Conservation (phyloP, 768 basidiomycete species). For the Psilocybe cubensis region DNA sequence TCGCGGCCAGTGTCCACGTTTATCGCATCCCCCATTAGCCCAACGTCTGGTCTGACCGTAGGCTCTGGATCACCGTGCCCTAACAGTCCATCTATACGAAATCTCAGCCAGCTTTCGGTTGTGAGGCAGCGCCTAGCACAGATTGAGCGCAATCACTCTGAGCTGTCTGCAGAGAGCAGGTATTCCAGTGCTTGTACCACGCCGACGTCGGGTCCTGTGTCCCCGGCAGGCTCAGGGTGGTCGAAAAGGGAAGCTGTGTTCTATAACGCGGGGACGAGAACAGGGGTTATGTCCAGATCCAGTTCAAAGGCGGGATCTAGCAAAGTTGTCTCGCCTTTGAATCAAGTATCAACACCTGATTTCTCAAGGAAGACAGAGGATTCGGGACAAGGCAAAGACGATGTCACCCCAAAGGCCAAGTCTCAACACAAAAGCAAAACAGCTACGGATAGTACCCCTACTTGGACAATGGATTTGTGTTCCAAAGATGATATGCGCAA, state of each 20-base stretch:
- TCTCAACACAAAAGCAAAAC: neutral
- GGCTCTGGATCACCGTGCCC: neutral
- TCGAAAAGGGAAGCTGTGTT: conserved; percentile 18
- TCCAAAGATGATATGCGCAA: conserved; percentile 21
- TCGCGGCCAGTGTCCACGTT: conserved; percentile 17
- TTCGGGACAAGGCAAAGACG: neutral
- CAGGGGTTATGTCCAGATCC: neutral
- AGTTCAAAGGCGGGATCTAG: neutral
- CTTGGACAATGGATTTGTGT: neutral
- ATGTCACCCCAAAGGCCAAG: neutral
- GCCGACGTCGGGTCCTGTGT: conserved; percentile 14
- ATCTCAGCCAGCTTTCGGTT: conserved; percentile 62
- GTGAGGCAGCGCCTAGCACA: conserved; percentile 70
- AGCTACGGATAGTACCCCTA: neutral
- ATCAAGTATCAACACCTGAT: neutral
- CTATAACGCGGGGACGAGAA: conserved; percentile 1
- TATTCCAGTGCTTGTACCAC: conserved; percentile 3
- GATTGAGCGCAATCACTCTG: conserved; percentile 45
- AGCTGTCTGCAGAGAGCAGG: conserved; percentile 21
- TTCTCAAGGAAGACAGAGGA: neutral
- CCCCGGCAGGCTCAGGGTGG: conserved; percentile 17
- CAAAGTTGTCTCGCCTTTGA: neutral
- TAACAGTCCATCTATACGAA: conserved; percentile 63
- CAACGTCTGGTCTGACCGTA: neutral
- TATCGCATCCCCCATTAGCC: conserved; percentile 7